Evolutionary conservation across 345 rosid species (phyloP).

Genomic region (Salix koriyanagi): DNA sequence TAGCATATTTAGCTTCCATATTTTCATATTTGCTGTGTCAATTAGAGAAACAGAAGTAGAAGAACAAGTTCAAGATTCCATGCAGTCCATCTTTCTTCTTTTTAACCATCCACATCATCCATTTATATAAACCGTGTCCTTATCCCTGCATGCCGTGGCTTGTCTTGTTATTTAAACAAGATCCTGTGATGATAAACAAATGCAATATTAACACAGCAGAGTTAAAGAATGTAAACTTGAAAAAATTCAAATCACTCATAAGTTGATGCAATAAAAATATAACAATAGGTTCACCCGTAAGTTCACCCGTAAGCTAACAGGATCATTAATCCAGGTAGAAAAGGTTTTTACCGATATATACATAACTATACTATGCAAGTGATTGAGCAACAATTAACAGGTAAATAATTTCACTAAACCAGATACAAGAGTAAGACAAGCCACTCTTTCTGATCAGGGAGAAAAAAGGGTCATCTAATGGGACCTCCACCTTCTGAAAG

Average conservation of each 20-base stretch:
- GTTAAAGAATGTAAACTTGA: not conserved
- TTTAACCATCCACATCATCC: slow-evolving; percentile 6
- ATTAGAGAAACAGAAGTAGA: slow-evolving; percentile 10
- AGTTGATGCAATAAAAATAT: not conserved
- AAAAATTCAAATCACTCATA: not conserved
- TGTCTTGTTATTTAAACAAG: not conserved
- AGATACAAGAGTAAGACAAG: not conserved
- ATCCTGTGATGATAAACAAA: not conserved
- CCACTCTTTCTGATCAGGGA: not conserved
- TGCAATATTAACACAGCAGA: not conserved
- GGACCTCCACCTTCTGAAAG: not conserved
- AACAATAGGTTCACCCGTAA: not conserved
- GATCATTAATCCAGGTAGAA: not conserved
- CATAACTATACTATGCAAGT: not conserved
- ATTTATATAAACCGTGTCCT: slow-evolving; percentile 1
- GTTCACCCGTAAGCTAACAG: not conserved
- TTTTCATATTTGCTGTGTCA: slow-evolving; percentile 4
- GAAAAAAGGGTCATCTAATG: not conserved
- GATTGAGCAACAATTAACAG: not conserved
- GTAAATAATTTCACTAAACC: not conserved
- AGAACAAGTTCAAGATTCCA: slow-evolving; percentile 1
- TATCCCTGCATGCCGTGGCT: not conserved
- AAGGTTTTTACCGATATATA: not conserved
- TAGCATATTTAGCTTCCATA: slow-evolving; percentile 7
- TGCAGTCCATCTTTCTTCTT: not conserved